Evolutionary conservation across 352 stramenopile genomes (phyloP), one percentile per base, ranked within the genome.

Genomic region (Globisporangium polare): DNA sequence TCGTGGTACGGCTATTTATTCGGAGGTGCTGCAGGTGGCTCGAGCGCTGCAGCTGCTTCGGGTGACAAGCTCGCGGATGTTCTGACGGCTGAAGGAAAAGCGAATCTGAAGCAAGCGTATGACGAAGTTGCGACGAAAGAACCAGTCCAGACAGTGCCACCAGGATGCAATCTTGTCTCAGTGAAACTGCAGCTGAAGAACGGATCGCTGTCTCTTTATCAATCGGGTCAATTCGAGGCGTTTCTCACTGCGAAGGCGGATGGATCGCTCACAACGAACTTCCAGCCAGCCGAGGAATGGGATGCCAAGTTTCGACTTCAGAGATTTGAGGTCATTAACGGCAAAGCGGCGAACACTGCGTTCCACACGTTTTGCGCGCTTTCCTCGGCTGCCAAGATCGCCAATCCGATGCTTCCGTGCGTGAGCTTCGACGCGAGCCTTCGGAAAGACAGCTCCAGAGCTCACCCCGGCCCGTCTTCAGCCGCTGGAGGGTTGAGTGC

Each of bases 1-100:
- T 88, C 81, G 2, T 94, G 86, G 86, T 94, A 92, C 53, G 80
- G 72, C 15, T 94, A 93, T 51, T 92, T 94, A 57, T 94, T 94
- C 43, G 75, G 80, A 42, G 67, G 65, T 6, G 61, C 74, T 18
- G 18, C 64, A 13, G 17, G 61, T 20, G 13, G 33, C 8, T 20
- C 53, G 24, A 62, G 41, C 3, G 9, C 60, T 10, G 42, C 64
- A 56, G 69, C 22, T 24, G n/a, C 56, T 46, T 58, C n/a, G 29
- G 53, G 60, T n/a, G 68, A 65, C n/a, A 60, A 70, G 37, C 22
- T 74, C n/a, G 68, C 80, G 2, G 57, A 77, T 26, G 72, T 90
- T 20, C 58, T 94, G 2, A 87, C 77, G 27, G 85, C 67, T 13
- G 76, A 91, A 68, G 85, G 85, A 3, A 76, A 80, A 13, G 81